Base-by-base conservation (phyloP, 2,329 filamentous ascomycete species). In the Fusarium continuum region DNA sequence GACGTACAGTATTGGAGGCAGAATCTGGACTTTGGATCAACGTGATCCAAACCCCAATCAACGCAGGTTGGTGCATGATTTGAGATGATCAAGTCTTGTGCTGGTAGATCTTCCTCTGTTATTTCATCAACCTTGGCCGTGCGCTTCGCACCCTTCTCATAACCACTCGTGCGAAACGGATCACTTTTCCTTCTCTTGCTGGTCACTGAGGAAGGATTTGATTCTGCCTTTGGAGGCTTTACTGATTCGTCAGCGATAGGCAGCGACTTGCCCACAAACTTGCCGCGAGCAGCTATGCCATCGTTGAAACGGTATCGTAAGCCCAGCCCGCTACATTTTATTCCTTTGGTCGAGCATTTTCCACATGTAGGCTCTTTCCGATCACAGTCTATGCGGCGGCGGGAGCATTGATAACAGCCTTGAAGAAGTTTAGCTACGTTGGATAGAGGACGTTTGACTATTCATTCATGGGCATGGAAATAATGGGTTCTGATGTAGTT, bases 361-460 rank as follows among this genome's bases (percentile, higher is more conserved):
- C 46, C 61, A n/a, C 67, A 69, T 6, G 43, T 51, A 6, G 67
- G 67, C 11, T 65, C 55, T 41, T 49, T 44, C n/a, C 67, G 57
- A 8, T 69, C 67, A 14, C 67, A 69, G n/a, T 69, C 66, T 54
- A 69, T 69, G 25, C 67, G 67, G 4, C 67, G 57, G 7, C 64
- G 66, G 5, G 67, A 69, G 13, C 67, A 69, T 39, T 69, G 64
- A 11, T 69, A 69, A 6, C 67, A 69, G 5, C 67, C 67, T 68
- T 7, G 8, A 7, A 5, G 3, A n/a, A 0, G 6, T 20, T 64
- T 5, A 56, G 32, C 2, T 10, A 2, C 2, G 2, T 14, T 10
- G 10, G 9, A 10, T 14, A 29, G 16, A n/a, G 23, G 13, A 17
- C 28, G 22, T n/a, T n/a, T 5, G 13, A 17, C 2, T 11, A 8